Evolutionary conservation across 805 yeast genomes (phyloP).

Genomic region (Saccharomycopsis microspora): DNA sequence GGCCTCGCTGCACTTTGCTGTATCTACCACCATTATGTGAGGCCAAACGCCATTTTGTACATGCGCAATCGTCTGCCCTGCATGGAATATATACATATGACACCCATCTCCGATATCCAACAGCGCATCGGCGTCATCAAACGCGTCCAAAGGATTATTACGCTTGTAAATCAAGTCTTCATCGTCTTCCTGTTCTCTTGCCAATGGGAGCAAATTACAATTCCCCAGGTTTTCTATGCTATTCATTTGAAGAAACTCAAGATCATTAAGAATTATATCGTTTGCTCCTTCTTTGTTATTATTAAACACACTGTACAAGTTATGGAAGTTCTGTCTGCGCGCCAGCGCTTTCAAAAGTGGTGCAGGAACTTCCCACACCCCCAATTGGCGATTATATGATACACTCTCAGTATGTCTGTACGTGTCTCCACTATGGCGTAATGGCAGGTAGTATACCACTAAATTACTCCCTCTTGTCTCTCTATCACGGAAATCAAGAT

Average conservation of each 20-base stretch:
- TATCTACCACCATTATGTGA: conserved; percentile 6
- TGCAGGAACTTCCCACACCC: conserved; percentile 13
- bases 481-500: conserved; percentile 5
- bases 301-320: conserved; percentile 5
- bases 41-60: conserved; percentile 4
- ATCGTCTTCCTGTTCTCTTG: not conserved
- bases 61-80: not conserved
- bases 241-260: conserved; percentile 14
- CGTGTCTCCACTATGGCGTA: not conserved
- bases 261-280: conserved; percentile 4
- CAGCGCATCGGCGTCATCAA: conserved; percentile 3
- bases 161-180: conserved; percentile 7
- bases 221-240: conserved; percentile 2
- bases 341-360: conserved; percentile 7
- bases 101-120: conserved; percentile 16
- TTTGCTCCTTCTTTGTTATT: not conserved
- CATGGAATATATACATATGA: conserved; percentile 12
- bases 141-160: not conserved
- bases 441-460: conserved; percentile 1
- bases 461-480: not conserved
- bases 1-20: not conserved
- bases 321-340: conserved; percentile 9
- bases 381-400: conserved; percentile 6
- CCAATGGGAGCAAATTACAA: conserved; percentile 4
- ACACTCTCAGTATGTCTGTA: conserved; percentile 3